Evolutionary conservation across 192 early-diverging fungal species (phyloP), one percentile per base, ranked within the genome.

Genomic region (Podila clonocystis): DNA sequence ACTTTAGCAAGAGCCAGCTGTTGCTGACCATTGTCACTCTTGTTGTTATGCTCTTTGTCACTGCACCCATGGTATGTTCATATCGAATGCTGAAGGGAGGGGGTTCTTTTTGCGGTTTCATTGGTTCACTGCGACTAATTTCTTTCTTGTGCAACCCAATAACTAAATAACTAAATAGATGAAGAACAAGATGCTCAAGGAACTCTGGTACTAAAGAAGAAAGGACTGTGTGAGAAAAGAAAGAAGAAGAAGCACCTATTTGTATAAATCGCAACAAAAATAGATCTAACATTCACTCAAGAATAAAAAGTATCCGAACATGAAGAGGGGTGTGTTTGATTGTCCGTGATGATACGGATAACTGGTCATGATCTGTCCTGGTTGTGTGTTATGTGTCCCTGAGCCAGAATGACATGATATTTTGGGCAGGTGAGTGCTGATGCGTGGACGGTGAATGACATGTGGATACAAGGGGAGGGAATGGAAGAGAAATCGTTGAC

Each of bases 1-100:
- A 94, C 67, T 99, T 99, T 85, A 95, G 89, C 77, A 97, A 97
- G 72, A 82, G 85, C 20, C 91, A 92, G 65, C 83, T 99, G 77
- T 82, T 97, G 57, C 75, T 87, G 68, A 98, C 97, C 0, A 93
- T 97, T 34, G 86, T 93, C n/a, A 91, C 86, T 17, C 85, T 99
- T 65, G 82, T 90, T 0, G 86, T 88, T 17, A 93, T 91, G 20
- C 91, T 97, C 72, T 63, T 92, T 62, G 86, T 97, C 58, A 89
- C 91, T 29, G 83, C 84, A 36, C 92, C 94, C 9, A 91, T 94
- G 89, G 93, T 95, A 89, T 88, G 64, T 15, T 19, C 9, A 19
- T 8, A 24, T 9, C 33, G 20, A 29, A 9, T n/a, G 62, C 9
- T 61, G 22, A n/a, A 19, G n/a, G n/a, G n/a, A n/a, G n/a, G n/a